Base-by-base conservation (phyloP, 345 rosid genomes). In the Limnanthes douglasii region DNA sequence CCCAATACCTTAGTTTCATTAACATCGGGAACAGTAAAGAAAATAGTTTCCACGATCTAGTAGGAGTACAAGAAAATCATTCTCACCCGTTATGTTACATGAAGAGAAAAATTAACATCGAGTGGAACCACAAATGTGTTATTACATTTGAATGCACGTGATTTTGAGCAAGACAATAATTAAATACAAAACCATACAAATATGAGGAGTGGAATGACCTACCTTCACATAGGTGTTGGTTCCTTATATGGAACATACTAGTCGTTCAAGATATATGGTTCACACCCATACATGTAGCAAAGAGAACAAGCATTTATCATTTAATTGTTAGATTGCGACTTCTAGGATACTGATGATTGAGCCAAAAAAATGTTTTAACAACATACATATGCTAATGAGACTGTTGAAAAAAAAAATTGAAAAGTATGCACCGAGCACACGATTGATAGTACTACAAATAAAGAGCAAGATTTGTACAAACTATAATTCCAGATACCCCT, bases 201-300 rank as follows among this genome's bases (percentile, higher is more conserved):
- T 61, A 80, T 45, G 44, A 90, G 83, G 51, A 76, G 37, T 37
- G 94, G 79, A 57, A n/a, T n/a, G 50, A 95, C 84, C 86, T 90
- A 92, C 65, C 90, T 78, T 58, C 84, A 95, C 50, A 90, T 79
- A 27, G 98, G 86, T 30, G 98, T 84, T 54, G 98, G 94, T 72
- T 84, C 98, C 60, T 64, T 72, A 53, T 68, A 90, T 46, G 94
- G 92, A 54, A 72, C 75, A 31, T 62, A 61, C 38, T 83, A 59
- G 62, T 84, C 84, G 48, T 30, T 68, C 33, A 77, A 53, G 45
- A 88, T 43, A 54, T 68, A 74, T 3, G 66, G 37, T 32, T 74
- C 61, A 32, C 95, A 90, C 39, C 59, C 71, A 57, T 67, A 84
- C 50, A 95, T 84, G 64, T 41, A 44, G 7, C n/a, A n/a, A n/a